A percentile compares a stretch with the other conserved stretches of the same genome.
These are phyloP conservation scores for Backusella macrospora DNA, from an alignment of 192 early-diverging fungal species.

Conservation along the genomic window DNA sequence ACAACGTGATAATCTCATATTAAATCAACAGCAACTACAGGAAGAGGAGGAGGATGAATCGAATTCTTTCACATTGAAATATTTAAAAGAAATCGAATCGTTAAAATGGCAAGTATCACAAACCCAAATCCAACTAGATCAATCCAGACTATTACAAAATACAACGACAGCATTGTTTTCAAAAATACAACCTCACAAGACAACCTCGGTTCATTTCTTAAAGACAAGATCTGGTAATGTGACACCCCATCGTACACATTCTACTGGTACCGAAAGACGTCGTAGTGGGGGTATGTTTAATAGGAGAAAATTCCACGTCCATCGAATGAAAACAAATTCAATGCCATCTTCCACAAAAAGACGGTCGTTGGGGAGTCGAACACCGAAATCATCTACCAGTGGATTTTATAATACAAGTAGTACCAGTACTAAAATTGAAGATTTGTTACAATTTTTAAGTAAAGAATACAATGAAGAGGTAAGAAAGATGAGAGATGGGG, in stretches of 20 bases:
- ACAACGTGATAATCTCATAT: neutral
- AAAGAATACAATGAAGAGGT: neutral
- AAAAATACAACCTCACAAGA: neutral
- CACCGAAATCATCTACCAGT: neutral
- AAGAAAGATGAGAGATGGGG: neutral
- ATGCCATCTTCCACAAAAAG: neutral
- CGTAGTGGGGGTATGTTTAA: neutral
- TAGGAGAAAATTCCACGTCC: neutral
- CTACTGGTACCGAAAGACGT: neutral
- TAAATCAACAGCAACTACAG: neutral
- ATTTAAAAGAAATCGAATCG: neutral
- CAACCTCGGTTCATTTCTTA: neutral
- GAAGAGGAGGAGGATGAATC: neutral
- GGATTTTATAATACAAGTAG: neutral
- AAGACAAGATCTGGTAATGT: neutral
- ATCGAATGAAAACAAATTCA: neutral
- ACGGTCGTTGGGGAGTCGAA: neutral
- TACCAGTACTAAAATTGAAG: neutral
- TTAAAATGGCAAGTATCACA: neutral
- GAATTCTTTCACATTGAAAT: neutral
- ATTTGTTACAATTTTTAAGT: neutral
- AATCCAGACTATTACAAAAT: neutral
- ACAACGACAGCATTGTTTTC: neutral
- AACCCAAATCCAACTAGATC: neutral
- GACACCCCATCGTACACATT: neutral